phyloP scores from a whole-genome alignment of 352 stramenopile genomes.

The Pythium utonaiense region DNA sequence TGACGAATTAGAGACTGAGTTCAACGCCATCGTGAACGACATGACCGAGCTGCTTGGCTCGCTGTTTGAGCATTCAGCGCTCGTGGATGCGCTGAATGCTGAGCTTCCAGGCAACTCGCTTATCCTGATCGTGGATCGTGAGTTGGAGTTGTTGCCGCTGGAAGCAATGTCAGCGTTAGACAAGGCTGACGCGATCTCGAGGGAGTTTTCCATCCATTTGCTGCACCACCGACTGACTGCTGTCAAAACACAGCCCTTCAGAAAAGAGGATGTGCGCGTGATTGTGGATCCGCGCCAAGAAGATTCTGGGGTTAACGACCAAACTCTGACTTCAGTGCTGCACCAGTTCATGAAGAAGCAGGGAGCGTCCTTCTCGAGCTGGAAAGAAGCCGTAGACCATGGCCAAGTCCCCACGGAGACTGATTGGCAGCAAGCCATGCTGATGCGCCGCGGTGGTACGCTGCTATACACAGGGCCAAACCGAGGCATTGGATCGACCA shows the following conservation, averaged over 20 bases:
- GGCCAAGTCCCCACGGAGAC: slow-evolving; percentile 52
- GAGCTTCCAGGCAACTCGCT: slow-evolving; percentile 44
- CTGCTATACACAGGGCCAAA: slow-evolving; percentile 76
- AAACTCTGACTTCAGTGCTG: slow-evolving; percentile 43
- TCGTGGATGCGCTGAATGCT: slow-evolving; percentile 35
- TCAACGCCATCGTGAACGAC: slow-evolving; percentile 44
- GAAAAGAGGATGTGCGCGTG: slow-evolving; percentile 54
- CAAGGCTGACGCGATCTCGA: slow-evolving; percentile 44
- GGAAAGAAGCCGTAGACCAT: slow-evolving; percentile 64
- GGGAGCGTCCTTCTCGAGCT: slow-evolving; percentile 29
- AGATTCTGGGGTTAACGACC: slow-evolving; percentile 33
- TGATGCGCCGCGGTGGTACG: slow-evolving; percentile 47
- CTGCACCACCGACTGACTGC: slow-evolving; percentile 45
- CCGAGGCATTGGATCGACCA: slow-evolving; percentile 50
- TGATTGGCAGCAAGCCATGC: slow-evolving; percentile 66
- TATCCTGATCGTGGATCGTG: slow-evolving; percentile 51
- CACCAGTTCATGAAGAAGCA: slow-evolving; percentile 37
- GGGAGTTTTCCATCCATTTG: slow-evolving; percentile 75
- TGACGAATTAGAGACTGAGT: slow-evolving; percentile 52
- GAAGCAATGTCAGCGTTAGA: slow-evolving; percentile 46
- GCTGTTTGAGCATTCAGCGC: slow-evolving; percentile 48
- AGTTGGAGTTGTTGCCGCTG: slow-evolving; percentile 46
- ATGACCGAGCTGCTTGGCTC: slow-evolving; percentile 42
- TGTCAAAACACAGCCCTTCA: slow-evolving; percentile 50
- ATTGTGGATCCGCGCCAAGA: slow-evolving; percentile 65